Percentiles rank a stretch among this genome's conserved stretches.
Conservation (phyloP, 768 basidiomycete species). For the Xerocomus brunneocitrinus region DNA sequence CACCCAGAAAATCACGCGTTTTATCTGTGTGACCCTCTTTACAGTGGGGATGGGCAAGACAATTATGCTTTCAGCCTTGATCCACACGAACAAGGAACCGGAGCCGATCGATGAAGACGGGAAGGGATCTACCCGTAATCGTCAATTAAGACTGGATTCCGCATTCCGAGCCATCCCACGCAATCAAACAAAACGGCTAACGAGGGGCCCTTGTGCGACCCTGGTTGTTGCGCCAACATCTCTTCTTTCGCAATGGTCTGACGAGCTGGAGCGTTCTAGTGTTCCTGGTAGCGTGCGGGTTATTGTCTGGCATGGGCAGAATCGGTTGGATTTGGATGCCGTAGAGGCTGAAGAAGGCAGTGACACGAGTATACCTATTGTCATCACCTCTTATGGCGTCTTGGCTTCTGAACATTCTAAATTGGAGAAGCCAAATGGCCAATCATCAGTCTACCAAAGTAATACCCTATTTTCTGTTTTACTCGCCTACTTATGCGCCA, state of each 20-base stretch:
- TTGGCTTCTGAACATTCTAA: slow-evolving; percentile 85
- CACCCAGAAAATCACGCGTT: slow-evolving; percentile 3
- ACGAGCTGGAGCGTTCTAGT: slow-evolving; percentile 84
- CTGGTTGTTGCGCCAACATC: slow-evolving; percentile 92
- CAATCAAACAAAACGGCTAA: slow-evolving; percentile 27
- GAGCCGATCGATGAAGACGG: slow-evolving; percentile 34
- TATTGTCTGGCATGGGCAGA: slow-evolving; percentile 85
- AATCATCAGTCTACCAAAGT: slow-evolving; percentile 72
- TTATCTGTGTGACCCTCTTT: slow-evolving; percentile 5
- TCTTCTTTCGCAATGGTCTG: slow-evolving; percentile 88
- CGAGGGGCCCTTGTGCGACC: slow-evolving; percentile 54
- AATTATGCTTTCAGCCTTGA: slow-evolving; percentile 87
- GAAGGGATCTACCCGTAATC: slow-evolving; percentile 36
- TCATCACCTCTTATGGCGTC: slow-evolving; percentile 90
- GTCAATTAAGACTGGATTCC: slow-evolving; percentile 58
- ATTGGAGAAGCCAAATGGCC: slow-evolving; percentile 47
- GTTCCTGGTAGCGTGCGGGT: slow-evolving; percentile 61
- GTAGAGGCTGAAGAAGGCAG: slow-evolving; percentile 52
- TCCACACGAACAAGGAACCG: slow-evolving; percentile 66
- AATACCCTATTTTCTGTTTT: slow-evolving; percentile 15
- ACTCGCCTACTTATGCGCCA: slow-evolving; percentile 5
- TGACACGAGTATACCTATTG: slow-evolving; percentile 58
- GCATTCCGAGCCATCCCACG: slow-evolving; percentile 50
- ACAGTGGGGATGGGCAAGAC: slow-evolving; percentile 96
- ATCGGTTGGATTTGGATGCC: slow-evolving; percentile 67